Conservation (phyloP, 2,329 filamentous ascomycete genomes). For the Paraphaeosphaeria sporulosa region DNA sequence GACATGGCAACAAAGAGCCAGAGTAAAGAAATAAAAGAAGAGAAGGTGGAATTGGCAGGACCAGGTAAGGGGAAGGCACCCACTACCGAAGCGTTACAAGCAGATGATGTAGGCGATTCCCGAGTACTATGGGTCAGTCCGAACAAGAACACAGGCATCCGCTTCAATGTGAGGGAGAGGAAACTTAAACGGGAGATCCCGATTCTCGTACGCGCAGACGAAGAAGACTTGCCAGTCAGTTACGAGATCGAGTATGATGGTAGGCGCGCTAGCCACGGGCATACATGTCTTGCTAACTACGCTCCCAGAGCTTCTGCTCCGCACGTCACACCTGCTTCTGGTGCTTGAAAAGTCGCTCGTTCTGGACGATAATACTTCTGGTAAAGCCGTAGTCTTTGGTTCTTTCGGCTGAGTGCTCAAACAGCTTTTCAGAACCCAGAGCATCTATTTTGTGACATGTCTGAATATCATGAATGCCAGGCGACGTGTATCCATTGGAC, state of each 20-base stretch:
- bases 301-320: slow-evolving; percentile 38
- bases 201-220: slow-evolving; percentile 64
- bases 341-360: slow-evolving; percentile 70
- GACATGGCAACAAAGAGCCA: slow-evolving; percentile 44
- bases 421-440: too few relatives aligned
- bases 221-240: slow-evolving; percentile 72
- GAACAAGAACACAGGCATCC: slow-evolving; percentile 70
- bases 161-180: slow-evolving; percentile 68
- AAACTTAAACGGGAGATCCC: slow-evolving; percentile 57
- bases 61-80: slow-evolving; percentile 35
- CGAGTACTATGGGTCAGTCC: slow-evolving; percentile 73
- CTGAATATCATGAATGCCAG: too few relatives aligned
- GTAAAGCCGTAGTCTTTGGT: slow-evolving; percentile 73
- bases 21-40: slow-evolving; percentile 22
- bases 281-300: neutral
- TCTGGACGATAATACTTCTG: slow-evolving; percentile 66
- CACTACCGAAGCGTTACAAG: slow-evolving; percentile 21
- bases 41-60: slow-evolving; percentile 34
- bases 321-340: slow-evolving; percentile 41
- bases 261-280: slow-evolving; percentile 48
- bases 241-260: slow-evolving; percentile 78
- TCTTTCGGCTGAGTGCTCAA: slow-evolving; percentile 47
- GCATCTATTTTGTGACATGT: too few relatives aligned
- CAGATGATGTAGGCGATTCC: slow-evolving; percentile 23
- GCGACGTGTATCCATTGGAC: too few relatives aligned